phyloP scores from a whole-genome alignment of 106 monocot species.

The Dioscorea alata region DNA sequence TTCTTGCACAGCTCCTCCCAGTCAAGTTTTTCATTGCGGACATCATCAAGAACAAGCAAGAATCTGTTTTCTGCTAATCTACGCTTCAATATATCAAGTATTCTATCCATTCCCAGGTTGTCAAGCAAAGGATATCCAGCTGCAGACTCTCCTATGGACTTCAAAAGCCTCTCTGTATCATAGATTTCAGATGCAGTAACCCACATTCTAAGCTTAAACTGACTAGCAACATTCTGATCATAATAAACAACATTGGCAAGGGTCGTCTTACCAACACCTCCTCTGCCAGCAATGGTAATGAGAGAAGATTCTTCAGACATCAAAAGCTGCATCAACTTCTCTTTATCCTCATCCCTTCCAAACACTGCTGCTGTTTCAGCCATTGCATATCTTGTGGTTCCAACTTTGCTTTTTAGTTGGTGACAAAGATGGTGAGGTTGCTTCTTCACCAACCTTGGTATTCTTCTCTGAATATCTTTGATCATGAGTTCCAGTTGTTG shows the following conservation, averaged over 20 bases:
- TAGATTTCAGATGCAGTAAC: background rate
- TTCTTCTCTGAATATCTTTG: background rate
- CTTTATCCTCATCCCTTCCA: background rate
- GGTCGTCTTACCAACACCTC: background rate
- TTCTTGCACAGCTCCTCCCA: background rate
- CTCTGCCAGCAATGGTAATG: background rate
- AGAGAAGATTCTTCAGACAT: background rate
- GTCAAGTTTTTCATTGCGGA: background rate
- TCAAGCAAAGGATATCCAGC: background rate
- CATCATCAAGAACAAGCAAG: background rate
- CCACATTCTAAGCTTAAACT: background rate
- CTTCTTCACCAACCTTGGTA: background rate
- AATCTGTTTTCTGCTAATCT: background rate
- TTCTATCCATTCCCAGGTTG: background rate
- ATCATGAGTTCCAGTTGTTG: no score
- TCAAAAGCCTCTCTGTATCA: background rate
- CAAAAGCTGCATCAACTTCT: background rate
- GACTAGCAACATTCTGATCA: background rate
- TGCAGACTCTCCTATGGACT: background rate
- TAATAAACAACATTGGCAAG: background rate
- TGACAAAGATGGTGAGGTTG: background rate
- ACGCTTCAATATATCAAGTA: background rate
- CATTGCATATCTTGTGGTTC: background rate
- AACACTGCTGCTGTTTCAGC: background rate
- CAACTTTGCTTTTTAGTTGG: background rate